Evolutionary conservation across 805 yeast genomes (phyloP), one percentile per base, ranked within the genome.

Genomic region (Cyberlindnera samutprakarnensis): DNA sequence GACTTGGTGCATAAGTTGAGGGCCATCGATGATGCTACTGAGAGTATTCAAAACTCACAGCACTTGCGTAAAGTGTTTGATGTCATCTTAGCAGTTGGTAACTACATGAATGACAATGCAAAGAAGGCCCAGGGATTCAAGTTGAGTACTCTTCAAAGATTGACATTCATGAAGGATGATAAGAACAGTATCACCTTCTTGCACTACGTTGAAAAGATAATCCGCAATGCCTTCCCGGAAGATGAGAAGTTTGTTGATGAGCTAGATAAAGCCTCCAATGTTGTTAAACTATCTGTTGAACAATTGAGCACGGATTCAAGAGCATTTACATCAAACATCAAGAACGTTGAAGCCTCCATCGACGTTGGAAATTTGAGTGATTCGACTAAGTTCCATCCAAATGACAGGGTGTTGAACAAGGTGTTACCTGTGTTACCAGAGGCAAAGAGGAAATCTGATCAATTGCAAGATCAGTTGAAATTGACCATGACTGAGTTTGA

Each of bases 121-220:
- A 81, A 77, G 46, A 69, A 70, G 40, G 87, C 84, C 0, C 64
- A 64, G 21, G 94, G 94, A 14, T 80, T 82, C 55, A 78, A 71
- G 45, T 60, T 82, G 36, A 68, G 77, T 27, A 78, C 90, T 0
- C 62, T 82, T 37, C 83, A 72, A 44, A 66, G 86, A 49, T 62
- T 82, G 39, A 72, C 75, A 22, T 81, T 80, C 52, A 72, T 82
- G 62, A 82, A 82, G 36, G 59, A 78, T 49, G 73, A 67, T 29
- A 75, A 74, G 40, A 80, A 78, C 47, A 72, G 77, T 41, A 68
- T 74, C 62, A 78, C 88, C 1, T 73, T 82, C 43, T 61, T 82
- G 45, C 90, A 82, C 48, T 82, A 78, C 43, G 77, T 82, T 36
- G 94, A 82, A 47, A 75, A 70, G 46, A 63, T 78, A 13, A 58